Conservation (phyloP, 139 green algal genomes). For the Dunaliella primolecta region DNA sequence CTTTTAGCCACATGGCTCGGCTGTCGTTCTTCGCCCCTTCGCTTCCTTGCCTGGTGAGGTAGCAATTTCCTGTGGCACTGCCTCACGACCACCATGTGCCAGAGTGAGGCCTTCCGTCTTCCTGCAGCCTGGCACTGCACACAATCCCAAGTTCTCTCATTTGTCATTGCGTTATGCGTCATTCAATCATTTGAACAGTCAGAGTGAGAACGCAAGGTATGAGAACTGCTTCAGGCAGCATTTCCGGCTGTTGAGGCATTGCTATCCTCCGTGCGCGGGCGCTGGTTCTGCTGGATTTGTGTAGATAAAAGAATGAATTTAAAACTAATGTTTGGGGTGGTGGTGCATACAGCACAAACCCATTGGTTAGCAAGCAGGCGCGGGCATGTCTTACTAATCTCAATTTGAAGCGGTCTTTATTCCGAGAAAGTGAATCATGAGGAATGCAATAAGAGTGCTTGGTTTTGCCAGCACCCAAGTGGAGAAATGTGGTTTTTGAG, state of each 20-base stretch:
- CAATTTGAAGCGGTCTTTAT: neutral
- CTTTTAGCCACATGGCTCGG: slow-evolving; percentile 20
- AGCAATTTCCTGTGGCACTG: no score
- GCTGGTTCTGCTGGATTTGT: neutral
- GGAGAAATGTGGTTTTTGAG: neutral
- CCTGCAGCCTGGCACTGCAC: neutral
- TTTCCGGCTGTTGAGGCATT: neutral
- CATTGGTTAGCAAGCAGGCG: neutral
- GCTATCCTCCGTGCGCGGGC: neutral
- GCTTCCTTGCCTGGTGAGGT: neutral
- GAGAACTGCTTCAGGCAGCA: no score
- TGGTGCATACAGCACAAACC: neutral
- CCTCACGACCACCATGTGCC: no score
- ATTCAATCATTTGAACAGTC: no score
- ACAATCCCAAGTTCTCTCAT: neutral
- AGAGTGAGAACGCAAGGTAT: no score
- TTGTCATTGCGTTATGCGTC: neutral
- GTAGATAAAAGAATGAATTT: neutral
- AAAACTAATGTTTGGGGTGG: neutral
- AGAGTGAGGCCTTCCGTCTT: no score
- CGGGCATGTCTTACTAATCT: neutral
- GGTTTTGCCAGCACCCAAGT: neutral
- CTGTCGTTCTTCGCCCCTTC: neutral
- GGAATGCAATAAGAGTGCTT: neutral
- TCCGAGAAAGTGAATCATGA: neutral